Conservation (phyloP, 148 eudicot species). For the Silene conica region DNA sequence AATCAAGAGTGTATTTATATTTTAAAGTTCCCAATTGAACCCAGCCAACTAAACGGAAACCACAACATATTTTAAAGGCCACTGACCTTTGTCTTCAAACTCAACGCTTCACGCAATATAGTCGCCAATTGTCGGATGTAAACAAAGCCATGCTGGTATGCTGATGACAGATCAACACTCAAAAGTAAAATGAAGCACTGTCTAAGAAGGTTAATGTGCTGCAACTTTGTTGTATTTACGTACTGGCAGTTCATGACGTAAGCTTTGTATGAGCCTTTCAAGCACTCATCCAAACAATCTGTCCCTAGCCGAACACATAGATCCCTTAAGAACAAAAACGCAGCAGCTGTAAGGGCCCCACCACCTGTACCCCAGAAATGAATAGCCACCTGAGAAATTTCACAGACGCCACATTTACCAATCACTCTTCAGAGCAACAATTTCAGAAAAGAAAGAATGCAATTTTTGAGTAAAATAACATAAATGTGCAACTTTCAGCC, state of each 20-base stretch:
- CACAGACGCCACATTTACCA: slow-evolving; percentile 12
- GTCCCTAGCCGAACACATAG: slow-evolving; percentile 81
- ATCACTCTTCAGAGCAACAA: neutral
- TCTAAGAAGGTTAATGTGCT: slow-evolving; percentile 83
- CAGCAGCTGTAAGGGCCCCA: slow-evolving; percentile 70
- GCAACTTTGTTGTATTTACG: slow-evolving; percentile 64
- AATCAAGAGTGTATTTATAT: neutral
- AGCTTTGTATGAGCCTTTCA: slow-evolving; percentile 89
- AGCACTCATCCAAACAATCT: slow-evolving; percentile 84
- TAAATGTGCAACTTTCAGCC: neutral
- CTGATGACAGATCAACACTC: slow-evolving; percentile 70
- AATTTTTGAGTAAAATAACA: neutral
- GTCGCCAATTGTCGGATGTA: slow-evolving; percentile 88
- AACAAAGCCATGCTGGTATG: slow-evolving; percentile 86
- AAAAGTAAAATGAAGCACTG: slow-evolving; percentile 70
- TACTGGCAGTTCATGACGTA: slow-evolving; percentile 81
- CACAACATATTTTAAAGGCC: neutral
- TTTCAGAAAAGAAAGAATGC: too few species aligned
- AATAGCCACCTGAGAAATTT: slow-evolving; percentile 63
- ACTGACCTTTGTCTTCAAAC: slow-evolving; percentile 62
- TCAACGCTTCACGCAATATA: slow-evolving; percentile 69
- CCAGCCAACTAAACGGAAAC: neutral
- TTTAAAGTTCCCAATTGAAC: neutral
- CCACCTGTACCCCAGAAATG: slow-evolving; percentile 98
- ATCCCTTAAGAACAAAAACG: slow-evolving; percentile 79